Base-by-base conservation (phyloP, 495 filamentous ascomycete species). In the Penicillium fimorum region DNA sequence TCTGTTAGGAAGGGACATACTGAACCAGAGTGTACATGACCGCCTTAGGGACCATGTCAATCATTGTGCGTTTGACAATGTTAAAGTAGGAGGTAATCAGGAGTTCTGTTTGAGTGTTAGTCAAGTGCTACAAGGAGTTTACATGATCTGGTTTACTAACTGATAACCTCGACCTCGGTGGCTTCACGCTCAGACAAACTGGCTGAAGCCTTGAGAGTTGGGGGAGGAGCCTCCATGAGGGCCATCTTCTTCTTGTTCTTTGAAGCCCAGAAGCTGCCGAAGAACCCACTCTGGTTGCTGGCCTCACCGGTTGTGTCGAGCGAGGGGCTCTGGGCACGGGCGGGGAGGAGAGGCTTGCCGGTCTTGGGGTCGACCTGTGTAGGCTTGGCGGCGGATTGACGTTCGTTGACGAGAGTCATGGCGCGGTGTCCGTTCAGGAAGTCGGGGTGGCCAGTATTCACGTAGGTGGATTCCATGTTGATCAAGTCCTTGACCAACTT, bases 191-290 rank as follows among this genome's bases (percentile, higher is more conserved):
- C 95, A 22, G 87, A 92, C 54, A 99, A 76, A 24, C 84, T 92
- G 17, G 95, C 92, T 10, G 90, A 94, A 29, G 94, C 95, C 76
- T 97, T 99, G 55, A 99, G 82, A 40, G 83, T 90, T 44, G 95
- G 84, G 58, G 94, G 94, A 30, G 95, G 95, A 37, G 95, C 78
- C 64, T 97, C 95, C 95, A 97, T 97, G 54, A 93, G 91, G 22
- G 95, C 95, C 82, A 96, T 92, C 86, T 96, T 97, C 87, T 97
- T 99, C 84, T 97, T 99, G 72, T 97, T 97, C 82, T 96, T 97
- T 53, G 86, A 88, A 6, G 92, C 91, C 73, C 96, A 97, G 82
- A 97, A 97, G 70, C 89, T 93, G 56, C 93, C 92, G 70, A 97
- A 97, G 81, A 97, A 99, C 51, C 92, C 90, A 48, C 81, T 73